These are phyloP conservation scores for Aspergillus floridensis DNA, from an alignment of 2,329 filamentous ascomycete genomes.

Conservation along the genomic window DNA sequence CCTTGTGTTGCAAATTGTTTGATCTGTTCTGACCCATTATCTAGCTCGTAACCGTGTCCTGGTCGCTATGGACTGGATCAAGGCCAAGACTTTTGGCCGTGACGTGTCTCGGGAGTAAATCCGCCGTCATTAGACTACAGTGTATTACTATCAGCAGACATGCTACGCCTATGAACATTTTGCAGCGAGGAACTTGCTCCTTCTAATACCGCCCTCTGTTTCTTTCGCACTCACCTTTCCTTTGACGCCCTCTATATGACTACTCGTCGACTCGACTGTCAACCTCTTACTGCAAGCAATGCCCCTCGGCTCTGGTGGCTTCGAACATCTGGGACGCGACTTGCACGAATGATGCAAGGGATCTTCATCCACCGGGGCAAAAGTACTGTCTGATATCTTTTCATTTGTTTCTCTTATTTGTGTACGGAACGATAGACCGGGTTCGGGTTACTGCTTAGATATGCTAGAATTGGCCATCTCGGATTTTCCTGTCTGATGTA, in stretches of 20 bases:
- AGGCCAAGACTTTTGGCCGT: slow-evolving; percentile 93
- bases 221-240: not conserved
- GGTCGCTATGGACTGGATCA: slow-evolving; percentile 91
- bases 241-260: slow-evolving; percentile 18
- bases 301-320: not conserved
- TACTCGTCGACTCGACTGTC: slow-evolving; percentile 12
- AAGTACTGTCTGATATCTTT: slow-evolving; percentile 11
- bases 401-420: slow-evolving; percentile 19
- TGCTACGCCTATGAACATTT: slow-evolving; percentile 16
- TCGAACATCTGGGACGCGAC: not conserved
- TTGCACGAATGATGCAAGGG: not conserved
- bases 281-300: not conserved
- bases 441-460: slow-evolving; percentile 20
- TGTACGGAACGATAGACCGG: slow-evolving; percentile 32
- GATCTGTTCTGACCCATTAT: slow-evolving; percentile 15
- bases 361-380: not conserved
- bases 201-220: slow-evolving; percentile 1
- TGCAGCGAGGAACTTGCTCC: slow-evolving; percentile 14
- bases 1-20: not conserved
- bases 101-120: slow-evolving; percentile 64
- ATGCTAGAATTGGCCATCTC: slow-evolving; percentile 15
- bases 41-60: slow-evolving; percentile 89
- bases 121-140: slow-evolving; percentile 3
- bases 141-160: slow-evolving; percentile 17
- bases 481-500: slow-evolving; percentile 5